phyloP scores from a whole-genome alignment of 1,139 yeast species.

The Taphrina pruni region DNA sequence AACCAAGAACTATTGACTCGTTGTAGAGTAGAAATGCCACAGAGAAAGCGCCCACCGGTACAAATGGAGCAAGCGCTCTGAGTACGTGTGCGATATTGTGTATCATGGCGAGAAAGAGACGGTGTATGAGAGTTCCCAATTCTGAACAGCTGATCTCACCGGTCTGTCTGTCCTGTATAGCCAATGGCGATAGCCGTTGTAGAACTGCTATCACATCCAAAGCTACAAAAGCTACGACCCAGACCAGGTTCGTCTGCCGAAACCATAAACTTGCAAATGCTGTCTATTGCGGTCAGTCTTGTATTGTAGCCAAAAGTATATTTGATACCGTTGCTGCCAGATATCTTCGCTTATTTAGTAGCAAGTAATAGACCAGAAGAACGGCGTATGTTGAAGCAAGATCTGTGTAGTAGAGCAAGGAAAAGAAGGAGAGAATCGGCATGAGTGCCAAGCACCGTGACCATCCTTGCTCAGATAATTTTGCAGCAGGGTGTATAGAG shows the following conservation, averaged over 20 bases:
- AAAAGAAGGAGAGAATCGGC: conserved; percentile 76
- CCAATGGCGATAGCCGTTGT: neutral
- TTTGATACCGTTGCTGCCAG: conserved; percentile 25
- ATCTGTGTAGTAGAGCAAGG: conserved; percentile 85
- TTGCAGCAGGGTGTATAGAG: conserved; percentile 50
- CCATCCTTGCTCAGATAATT: conserved; percentile 23
- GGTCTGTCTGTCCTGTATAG: neutral
- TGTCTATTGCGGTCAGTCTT: conserved; percentile 28
- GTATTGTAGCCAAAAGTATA: neutral
- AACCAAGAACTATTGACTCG: conserved; percentile 76
- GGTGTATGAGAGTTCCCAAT: neutral
- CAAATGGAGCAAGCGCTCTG: conserved; percentile 19
- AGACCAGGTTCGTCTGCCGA: conserved; percentile 88
- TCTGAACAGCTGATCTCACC: neutral
- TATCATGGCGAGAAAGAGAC: neutral
- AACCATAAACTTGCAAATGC: conserved; percentile 58
- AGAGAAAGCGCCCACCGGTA: conserved; percentile 56
- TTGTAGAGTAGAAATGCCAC: conserved; percentile 69
- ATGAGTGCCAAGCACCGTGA: conserved; percentile 56
- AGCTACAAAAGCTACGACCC: conserved; percentile 60
- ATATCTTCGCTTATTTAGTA: conserved; percentile 30
- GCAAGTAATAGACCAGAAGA: conserved; percentile 57
- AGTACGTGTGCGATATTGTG: neutral
- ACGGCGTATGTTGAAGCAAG: conserved; percentile 84
- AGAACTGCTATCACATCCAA: neutral